Percentiles rank a stretch among this genome's conserved stretches.
Evolutionary conservation across 2,329 filamentous ascomycete species (phyloP).

Genomic region (Huntiella savannae): DNA sequence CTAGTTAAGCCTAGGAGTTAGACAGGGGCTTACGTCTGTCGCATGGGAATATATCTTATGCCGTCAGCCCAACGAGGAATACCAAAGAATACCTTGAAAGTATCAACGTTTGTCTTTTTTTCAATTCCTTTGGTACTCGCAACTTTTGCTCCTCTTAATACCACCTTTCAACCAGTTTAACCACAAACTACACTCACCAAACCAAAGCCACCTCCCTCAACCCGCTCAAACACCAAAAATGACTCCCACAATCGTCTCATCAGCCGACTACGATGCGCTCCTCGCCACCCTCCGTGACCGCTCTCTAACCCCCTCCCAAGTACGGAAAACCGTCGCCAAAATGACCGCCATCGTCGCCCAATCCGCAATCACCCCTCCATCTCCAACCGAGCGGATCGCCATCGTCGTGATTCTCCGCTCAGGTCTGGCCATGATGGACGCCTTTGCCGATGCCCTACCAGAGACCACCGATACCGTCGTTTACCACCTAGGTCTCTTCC

Average conservation of each 20-base stretch:
- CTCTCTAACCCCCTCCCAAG: slow-evolving; percentile 11
- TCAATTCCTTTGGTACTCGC: neutral
- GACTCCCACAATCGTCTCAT: slow-evolving; percentile 7
- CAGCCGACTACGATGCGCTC: slow-evolving; percentile 6
- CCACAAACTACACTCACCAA: neutral
- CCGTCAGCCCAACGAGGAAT: no score
- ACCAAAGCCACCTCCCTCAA: neutral
- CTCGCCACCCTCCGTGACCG: slow-evolving; percentile 12
- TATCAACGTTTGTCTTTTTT: neutral
- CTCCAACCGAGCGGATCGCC: slow-evolving; percentile 16
- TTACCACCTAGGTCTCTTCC: slow-evolving; percentile 88
- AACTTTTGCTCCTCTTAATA: neutral
- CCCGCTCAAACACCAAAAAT: neutral
- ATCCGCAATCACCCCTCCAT: slow-evolving; percentile 11
- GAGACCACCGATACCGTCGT: slow-evolving; percentile 65
- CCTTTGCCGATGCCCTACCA: slow-evolving; percentile 52
- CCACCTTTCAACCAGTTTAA: neutral
- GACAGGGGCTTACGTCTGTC: no score
- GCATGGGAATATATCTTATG: no score
- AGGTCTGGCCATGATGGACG: slow-evolving; percentile 21
- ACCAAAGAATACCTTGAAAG: no score
- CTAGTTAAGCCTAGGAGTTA: no score
- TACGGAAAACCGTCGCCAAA: slow-evolving; percentile 14
- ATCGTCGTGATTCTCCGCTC: slow-evolving; percentile 20
- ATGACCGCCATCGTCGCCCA: slow-evolving; percentile 15